These are phyloP conservation scores for Nyctanthes arbortristis DNA, from an alignment of 257 asterid species.

Conservation along the genomic window DNA sequence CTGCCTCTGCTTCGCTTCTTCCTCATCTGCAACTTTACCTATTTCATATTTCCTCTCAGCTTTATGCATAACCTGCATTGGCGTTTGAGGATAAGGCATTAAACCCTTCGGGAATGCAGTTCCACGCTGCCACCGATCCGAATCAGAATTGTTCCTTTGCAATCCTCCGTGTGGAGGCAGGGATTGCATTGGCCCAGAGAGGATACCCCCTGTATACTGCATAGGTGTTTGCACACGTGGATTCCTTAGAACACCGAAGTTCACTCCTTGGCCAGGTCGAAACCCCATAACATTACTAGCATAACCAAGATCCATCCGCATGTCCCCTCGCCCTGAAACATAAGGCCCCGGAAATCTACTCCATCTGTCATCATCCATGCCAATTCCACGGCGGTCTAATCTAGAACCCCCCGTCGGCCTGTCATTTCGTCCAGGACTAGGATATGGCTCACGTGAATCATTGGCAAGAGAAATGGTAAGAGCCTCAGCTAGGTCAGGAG, in stretches of 20 bases:
- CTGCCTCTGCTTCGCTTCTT: constrained; percentile 48
- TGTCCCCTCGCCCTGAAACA: constrained; percentile 3
- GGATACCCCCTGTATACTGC: constrained; percentile 30
- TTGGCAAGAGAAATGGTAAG: constrained; percentile 21
- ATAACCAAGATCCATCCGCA: constrained; percentile 10
- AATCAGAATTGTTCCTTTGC: constrained; percentile 41
- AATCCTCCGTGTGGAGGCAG: constrained; percentile 34
- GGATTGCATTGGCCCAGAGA: constrained; percentile 37
- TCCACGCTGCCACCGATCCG: constrained; percentile 50
- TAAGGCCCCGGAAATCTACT: constrained; percentile 14
- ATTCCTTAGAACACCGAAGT: constrained; percentile 23
- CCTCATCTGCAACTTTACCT: constrained; percentile 47
- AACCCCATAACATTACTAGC: constrained; percentile 13
- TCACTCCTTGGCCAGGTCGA: constrained; percentile 26
- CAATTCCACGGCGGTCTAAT: constrained; percentile 17
- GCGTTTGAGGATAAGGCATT: constrained; percentile 49
- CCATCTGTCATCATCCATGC: constrained; percentile 25
- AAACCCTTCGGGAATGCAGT: constrained; percentile 46
- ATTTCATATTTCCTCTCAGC: constrained; percentile 48
- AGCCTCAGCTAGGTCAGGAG: constrained; percentile 20
- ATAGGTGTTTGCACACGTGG: constrained; percentile 31
- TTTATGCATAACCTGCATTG: constrained; percentile 27
- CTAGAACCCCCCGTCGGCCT: constrained; percentile 19
- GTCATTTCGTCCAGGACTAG: constrained; percentile 18
- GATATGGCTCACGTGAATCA: neutral